phyloP scores from a whole-genome alignment of 2,329 filamentous ascomycete genomes.

The Colletotrichum incanum region DNA sequence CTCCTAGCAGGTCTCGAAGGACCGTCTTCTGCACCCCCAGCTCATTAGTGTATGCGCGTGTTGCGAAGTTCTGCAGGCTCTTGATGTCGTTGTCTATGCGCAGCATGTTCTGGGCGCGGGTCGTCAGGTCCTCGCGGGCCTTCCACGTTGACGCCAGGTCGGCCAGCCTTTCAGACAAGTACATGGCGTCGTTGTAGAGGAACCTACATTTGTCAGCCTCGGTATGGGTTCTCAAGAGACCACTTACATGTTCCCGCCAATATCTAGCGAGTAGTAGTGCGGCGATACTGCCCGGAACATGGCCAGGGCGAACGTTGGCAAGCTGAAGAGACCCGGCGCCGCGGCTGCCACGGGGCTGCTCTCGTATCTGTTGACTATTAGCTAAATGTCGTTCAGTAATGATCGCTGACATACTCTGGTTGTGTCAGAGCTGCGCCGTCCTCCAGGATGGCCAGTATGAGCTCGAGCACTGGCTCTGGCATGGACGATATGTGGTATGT shows the following conservation, averaged over 20 bases:
- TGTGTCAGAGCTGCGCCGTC: constrained; percentile 74
- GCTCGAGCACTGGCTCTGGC: constrained; percentile 81
- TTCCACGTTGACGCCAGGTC: constrained; percentile 68
- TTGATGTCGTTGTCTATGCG: constrained; percentile 74
- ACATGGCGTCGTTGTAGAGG: constrained; percentile 78
- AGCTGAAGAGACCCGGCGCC: constrained; percentile 77
- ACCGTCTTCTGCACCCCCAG: constrained; percentile 74
- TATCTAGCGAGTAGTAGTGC: constrained; percentile 77
- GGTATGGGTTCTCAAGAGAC: not conserved
- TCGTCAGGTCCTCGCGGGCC: constrained; percentile 65
- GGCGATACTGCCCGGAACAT: constrained; percentile 85
- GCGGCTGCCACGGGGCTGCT: constrained; percentile 76
- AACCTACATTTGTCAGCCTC: constrained; percentile 61
- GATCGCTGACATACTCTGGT: constrained; percentile 58
- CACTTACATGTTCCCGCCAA: constrained; percentile 75
- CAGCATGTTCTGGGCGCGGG: constrained; percentile 68
- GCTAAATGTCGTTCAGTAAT: not conserved
- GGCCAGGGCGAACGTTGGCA: constrained; percentile 82
- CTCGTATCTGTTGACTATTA: constrained; percentile 53
- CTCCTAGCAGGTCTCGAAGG: constrained; percentile 73
- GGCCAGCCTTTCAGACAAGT: constrained; percentile 71
- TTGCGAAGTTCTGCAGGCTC: constrained; percentile 72
- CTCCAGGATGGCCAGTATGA: constrained; percentile 73
- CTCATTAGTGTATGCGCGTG: constrained; percentile 73
- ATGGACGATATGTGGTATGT: constrained; percentile 91